These are phyloP conservation scores for Canavalia gladiata DNA, from an alignment of 306 rosid species.

Conservation along the genomic window DNA sequence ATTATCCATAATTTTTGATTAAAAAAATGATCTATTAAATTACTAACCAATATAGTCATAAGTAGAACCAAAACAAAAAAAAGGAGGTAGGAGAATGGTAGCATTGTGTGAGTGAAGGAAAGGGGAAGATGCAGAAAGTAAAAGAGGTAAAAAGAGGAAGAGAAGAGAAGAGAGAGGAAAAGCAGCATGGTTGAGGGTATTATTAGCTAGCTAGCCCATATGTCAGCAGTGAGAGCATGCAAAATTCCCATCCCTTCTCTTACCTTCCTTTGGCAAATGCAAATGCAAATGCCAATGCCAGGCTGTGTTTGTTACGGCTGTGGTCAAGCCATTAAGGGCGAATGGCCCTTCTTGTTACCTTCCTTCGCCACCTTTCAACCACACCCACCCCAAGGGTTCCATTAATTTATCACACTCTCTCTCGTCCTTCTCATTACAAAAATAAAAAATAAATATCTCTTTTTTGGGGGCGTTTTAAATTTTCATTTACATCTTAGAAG, in stretches of 20 bases:
- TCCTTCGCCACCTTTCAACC: slow-evolving; percentile 31
- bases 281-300: slow-evolving; percentile 24
- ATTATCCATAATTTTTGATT: no score
- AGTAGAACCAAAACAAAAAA: background rate
- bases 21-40: no score
- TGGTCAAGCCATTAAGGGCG: slow-evolving; percentile 42
- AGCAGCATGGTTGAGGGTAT: background rate
- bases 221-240: no score
- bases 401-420: background rate
- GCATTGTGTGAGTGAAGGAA: background rate
- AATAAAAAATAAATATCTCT: background rate
- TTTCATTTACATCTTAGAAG: background rate
- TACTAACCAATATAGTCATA: no score
- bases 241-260: background rate
- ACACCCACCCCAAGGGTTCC: no score
- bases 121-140: no score
- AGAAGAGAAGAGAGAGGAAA: no score
- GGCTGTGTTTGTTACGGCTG: slow-evolving; percentile 42
- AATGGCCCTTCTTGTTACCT: slow-evolving; percentile 34
- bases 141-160: no score
- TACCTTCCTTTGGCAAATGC: no score
- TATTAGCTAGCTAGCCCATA: background rate
- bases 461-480: background rate
- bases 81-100: slow-evolving; percentile 16
- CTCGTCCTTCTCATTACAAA: background rate